Evolutionary conservation across 176 grass and related monocot genomes (phyloP), one percentile per base, ranked within the genome.

Genomic region (Leersia perrieri): DNA sequence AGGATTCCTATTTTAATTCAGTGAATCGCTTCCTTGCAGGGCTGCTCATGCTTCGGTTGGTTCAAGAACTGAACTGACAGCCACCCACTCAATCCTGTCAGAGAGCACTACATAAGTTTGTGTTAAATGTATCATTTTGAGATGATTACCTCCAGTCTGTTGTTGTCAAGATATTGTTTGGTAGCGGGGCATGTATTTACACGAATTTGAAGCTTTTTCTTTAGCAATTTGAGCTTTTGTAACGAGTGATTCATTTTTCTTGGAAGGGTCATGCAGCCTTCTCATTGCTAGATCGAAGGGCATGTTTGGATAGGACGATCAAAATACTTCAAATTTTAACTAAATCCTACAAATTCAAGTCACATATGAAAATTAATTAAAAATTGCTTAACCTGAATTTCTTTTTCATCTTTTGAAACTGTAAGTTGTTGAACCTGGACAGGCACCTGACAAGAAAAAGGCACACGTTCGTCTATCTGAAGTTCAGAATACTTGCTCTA

Each of bases 1-100:
- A 23, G 33, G 5, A 78, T 74, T 18, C 30, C 1, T 68, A 12
- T 51, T 39, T 65, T 66, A 58, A 77, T 32, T 44, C 11, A 27
- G 26, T 30, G 28, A 45, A 9, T 9, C 76, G n/a, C 60, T 81
- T 89, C 23, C 33, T 84, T 77, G 36, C 81, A 91, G 84, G 75
- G 84, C 41, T 87, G 89, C 70, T 91, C 89, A 20, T 87, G 89
- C 81, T 91, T 91, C 58, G 18, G 89, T 66, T 91, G 89, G 89
- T 76, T 86, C 75, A 80, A 41, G 65, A 91, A 80, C 61, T 84
- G 65, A 91, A 76, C 27, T 11, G n/a, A 25, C 9, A 3, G n/a
- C n/a, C 53, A 25, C 25, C 53, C 53, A 9, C 22, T 47, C 14
- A 29, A 58, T 67, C 44, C 20, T 36, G 6, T 22, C 58, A 44